These are phyloP conservation scores for Pyrenopolyporus hunteri DNA, from an alignment of 495 filamentous ascomycete genomes.

Conservation along the genomic window DNA sequence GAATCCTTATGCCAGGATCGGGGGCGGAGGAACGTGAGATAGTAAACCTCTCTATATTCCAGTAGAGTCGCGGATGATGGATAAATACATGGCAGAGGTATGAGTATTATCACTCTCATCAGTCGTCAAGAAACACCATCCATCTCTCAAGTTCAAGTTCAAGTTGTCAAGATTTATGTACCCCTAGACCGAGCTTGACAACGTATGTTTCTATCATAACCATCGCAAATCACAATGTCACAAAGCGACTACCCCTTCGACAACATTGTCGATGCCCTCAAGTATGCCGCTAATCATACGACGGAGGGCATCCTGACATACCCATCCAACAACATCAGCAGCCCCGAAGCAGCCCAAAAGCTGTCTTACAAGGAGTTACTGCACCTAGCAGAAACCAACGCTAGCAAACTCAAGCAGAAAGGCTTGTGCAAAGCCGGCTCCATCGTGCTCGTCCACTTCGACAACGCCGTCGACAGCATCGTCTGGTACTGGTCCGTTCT, in stretches of 20 bases:
- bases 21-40: too few species aligned
- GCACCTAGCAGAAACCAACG: slow-evolving; percentile 8
- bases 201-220: neutral
- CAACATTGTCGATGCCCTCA: slow-evolving; percentile 14
- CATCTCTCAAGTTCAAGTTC: too few species aligned
- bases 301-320: slow-evolving; percentile 10
- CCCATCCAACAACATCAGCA: slow-evolving; percentile 4
- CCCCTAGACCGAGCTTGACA: neutral
- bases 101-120: too few species aligned
- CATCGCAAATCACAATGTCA: neutral
- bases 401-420: slow-evolving; percentile 11
- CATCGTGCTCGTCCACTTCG: slow-evolving; percentile 47
- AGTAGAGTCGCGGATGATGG: too few species aligned
- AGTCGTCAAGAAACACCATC: too few species aligned
- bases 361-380: slow-evolving; percentile 6
- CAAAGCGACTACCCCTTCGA: slow-evolving; percentile 7
- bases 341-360: slow-evolving; percentile 1
- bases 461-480: slow-evolving; percentile 46
- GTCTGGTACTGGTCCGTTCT: slow-evolving; percentile 55
- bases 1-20: too few species aligned
- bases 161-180: too few species aligned
- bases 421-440: slow-evolving; percentile 8
- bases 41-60: too few species aligned
- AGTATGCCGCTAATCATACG: slow-evolving; percentile 12
- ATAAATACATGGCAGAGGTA: too few species aligned